Base-by-base conservation (phyloP, 108 stramenopile genomes). In the Skeletonema tropicum region DNA sequence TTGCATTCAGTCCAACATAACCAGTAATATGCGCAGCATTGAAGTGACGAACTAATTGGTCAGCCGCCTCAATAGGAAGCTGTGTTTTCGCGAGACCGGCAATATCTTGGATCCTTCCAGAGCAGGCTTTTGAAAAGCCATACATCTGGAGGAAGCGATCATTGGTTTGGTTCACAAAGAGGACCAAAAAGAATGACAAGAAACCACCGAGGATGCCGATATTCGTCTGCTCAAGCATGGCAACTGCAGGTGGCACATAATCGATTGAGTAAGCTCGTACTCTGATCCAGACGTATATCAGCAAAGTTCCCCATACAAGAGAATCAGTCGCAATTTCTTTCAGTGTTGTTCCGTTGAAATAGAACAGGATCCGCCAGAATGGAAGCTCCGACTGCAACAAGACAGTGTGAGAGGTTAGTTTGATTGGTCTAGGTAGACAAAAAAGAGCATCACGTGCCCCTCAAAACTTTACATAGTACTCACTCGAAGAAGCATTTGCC, bases 151-250 rank as follows among this genome's bases (percentile, higher is more conserved):
- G 71, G 63, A 77, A 88, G 3, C 84, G 76, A 6, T 30, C 57
- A 61, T 88, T 83, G n/a, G 60, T 85, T 26, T 77, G 69, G 46
- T 77, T 78, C 36, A 88, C 87, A 46, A 82, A 88, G 61, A 88
- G 76, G 12, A 85, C 85, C 14, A 88, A 17, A 60, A 88, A 88
- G 57, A 88, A 87, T 23, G 79, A 73, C 19, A 87, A 68, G 70
- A 87, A 85, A 21, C 77, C 84, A 45, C 84, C 83, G 25, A 87
- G 57, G 39, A 83, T 60, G 11, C 30, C 46, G 36, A 85, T 60
- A 23, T 77, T 79, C 12, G 46, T 66, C 41, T 66, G 38, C 36
- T 65, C 45, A 9, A 76, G 19, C 11, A 65, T 21, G 5, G 60
- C 57, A 14, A 71, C 57, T 23, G n/a, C 58, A 11, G 76, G 71